Evolutionary conservation across 1,284 basidiomycete genomes (phyloP).

Genomic region (Leccinum griseonigrum): DNA sequence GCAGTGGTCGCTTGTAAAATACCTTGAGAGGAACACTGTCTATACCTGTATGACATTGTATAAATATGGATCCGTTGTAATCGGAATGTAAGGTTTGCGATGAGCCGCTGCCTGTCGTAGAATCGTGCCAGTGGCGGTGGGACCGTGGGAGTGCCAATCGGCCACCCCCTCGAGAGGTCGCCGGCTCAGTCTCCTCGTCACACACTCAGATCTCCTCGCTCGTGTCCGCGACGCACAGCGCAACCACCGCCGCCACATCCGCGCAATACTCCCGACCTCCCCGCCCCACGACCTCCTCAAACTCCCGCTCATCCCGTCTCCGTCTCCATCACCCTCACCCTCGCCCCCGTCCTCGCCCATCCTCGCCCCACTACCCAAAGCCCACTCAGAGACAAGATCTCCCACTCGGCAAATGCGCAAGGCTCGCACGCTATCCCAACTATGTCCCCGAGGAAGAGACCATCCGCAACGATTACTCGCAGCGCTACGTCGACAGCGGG

Average conservation of each 20-base stretch:
- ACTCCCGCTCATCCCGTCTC: conserved; percentile 49
- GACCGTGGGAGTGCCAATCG: no score
- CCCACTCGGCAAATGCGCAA: conserved; percentile 67
- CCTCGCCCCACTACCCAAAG: conserved; percentile 32
- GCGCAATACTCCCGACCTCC: conserved; percentile 31
- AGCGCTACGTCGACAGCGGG: conserved; percentile 85
- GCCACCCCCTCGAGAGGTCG: neutral
- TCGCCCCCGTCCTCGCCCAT: conserved; percentile 48
- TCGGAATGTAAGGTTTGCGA: no score
- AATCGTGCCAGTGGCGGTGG: no score
- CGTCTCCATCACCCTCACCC: conserved; percentile 45
- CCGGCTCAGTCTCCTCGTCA: conserved; percentile 33
- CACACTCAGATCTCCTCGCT: conserved; percentile 44
- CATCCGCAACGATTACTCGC: conserved; percentile 92
- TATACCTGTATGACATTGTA: no score
- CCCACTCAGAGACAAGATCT: conserved; percentile 50
- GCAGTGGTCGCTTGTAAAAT: neutral
- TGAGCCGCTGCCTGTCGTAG: no score
- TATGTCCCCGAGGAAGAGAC: conserved; percentile 92
- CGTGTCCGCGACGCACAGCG: conserved; percentile 43
- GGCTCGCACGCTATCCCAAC: conserved; percentile 64
- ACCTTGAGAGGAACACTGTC: no score
- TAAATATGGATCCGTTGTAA: no score
- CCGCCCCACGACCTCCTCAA: conserved; percentile 41
- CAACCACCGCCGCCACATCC: conserved; percentile 39